Conservation (phyloP, 495 filamentous ascomycete species). For the Talaromyces liani region DNA sequence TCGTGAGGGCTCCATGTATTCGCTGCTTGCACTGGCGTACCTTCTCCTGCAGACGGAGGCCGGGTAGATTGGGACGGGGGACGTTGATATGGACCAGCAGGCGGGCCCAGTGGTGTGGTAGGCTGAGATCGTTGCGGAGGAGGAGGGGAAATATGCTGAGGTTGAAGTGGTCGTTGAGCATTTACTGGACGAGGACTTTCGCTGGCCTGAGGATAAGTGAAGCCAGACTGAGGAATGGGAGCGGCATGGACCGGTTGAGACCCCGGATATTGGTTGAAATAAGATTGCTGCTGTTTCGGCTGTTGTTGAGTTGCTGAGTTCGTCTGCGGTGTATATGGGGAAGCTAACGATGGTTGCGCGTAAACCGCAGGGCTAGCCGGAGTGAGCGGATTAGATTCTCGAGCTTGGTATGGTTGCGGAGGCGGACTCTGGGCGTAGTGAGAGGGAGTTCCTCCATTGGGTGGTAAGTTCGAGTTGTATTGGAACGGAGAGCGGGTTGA, state of each 20-base stretch:
- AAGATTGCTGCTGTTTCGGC: conserved; percentile 25
- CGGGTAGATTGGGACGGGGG: conserved; percentile 28
- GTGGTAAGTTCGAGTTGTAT: conserved; percentile 26
- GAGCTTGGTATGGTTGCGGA: conserved; percentile 29
- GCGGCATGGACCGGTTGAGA: conserved; percentile 43
- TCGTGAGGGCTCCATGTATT: conserved; percentile 29
- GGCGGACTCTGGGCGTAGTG: conserved; percentile 32
- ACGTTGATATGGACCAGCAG: conserved; percentile 25
- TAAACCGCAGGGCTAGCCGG: conserved; percentile 18
- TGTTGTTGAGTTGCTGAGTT: conserved; percentile 23
- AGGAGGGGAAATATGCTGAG: conserved; percentile 32
- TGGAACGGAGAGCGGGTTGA: conserved; percentile 40
- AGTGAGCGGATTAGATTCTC: conserved; percentile 28
- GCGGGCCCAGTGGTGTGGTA: conserved; percentile 41
- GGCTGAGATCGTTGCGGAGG: conserved; percentile 36
- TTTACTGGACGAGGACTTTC: conserved; percentile 34
- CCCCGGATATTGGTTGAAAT: conserved; percentile 33
- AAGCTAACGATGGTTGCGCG: conserved; percentile 24
- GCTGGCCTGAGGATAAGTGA: conserved; percentile 27
- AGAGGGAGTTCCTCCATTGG: conserved; percentile 25
- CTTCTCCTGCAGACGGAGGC: conserved; percentile 29
- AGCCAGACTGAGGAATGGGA: conserved; percentile 28
- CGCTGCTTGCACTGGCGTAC: conserved; percentile 26
- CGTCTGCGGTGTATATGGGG: conserved; percentile 28
- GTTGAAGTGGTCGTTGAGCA: conserved; percentile 24